Evolutionary conservation across 495 filamentous ascomycete genomes (phyloP).

Genomic region (Glonium stellatum): DNA sequence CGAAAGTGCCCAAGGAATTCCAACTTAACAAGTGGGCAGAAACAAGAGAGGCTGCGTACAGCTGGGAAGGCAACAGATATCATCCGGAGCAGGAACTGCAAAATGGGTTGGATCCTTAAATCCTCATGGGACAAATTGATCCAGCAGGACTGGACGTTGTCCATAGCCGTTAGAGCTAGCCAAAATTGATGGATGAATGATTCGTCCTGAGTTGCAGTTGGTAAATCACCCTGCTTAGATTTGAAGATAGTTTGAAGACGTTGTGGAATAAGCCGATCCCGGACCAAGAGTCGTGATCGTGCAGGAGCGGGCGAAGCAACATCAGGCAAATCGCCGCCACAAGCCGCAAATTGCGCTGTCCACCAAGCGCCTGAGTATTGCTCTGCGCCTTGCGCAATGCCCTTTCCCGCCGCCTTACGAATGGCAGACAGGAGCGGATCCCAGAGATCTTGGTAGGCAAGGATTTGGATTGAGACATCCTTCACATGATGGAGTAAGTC

Average conservation of each 20-base stretch:
- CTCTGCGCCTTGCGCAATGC: not conserved
- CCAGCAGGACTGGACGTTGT: not conserved
- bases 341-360: not conserved
- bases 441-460: not conserved
- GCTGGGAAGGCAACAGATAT: not conserved
- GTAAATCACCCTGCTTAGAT: not conserved
- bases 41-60: not conserved
- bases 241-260: not conserved
- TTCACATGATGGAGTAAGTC: not conserved
- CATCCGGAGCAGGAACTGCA: not conserved
- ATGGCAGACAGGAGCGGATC: not conserved
- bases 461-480: constrained; percentile 1
- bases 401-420: not conserved
- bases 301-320: not conserved
- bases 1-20: not conserved
- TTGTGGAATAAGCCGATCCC: not conserved
- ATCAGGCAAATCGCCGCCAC: not conserved
- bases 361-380: not conserved
- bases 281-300: not conserved
- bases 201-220: not conserved
- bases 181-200: not conserved
- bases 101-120: not conserved
- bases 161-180: not conserved
- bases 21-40: not conserved
- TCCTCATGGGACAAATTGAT: not conserved